phyloP scores from a whole-genome alignment of 306 rosid genomes.

The Ormosia emarginata region DNA sequence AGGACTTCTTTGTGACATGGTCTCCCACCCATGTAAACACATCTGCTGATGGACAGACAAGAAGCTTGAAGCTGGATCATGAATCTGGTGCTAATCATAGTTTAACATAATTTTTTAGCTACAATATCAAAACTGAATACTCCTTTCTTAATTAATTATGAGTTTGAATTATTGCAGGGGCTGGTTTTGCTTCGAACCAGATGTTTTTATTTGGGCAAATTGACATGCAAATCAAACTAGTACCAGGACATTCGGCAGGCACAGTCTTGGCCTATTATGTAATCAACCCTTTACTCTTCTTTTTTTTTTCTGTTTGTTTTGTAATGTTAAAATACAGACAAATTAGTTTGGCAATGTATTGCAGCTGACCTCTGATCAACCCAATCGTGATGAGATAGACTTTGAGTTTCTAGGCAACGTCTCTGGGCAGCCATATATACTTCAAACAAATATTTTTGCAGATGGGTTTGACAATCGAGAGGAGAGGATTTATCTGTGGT shows the following conservation, averaged over 20 bases:
- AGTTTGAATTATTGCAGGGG: slow-evolving; percentile 39
- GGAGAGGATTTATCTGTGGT: slow-evolving; percentile 87
- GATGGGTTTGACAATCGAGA: slow-evolving; percentile 76
- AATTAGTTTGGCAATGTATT: slow-evolving; percentile 9
- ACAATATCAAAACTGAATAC: neutral
- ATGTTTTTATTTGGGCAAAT: slow-evolving; percentile 86
- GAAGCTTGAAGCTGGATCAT: slow-evolving; percentile 78
- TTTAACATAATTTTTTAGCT: neutral
- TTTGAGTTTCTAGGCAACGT: slow-evolving; percentile 91
- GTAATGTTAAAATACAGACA: neutral
- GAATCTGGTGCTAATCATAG: slow-evolving; percentile 57
- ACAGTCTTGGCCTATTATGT: slow-evolving; percentile 88
- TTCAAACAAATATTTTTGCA: slow-evolving; percentile 81
- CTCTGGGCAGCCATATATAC: slow-evolving; percentile 62
- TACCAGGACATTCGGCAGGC: slow-evolving; percentile 91
- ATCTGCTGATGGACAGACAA: slow-evolving; percentile 60
- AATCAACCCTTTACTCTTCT: slow-evolving; percentile 8
- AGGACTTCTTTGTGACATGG: slow-evolving; percentile 86
- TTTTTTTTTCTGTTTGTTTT: neutral
- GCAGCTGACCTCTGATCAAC: slow-evolving; percentile 85
- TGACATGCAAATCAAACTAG: slow-evolving; percentile 88
- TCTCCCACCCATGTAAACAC: slow-evolving; percentile 85
- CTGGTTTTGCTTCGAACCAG: slow-evolving; percentile 81
- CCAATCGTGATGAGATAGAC: slow-evolving; percentile 81
- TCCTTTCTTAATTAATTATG: neutral